These are phyloP conservation scores for Adansonia madagascariensis DNA, from an alignment of 441 rosid species.

Conservation along the genomic window DNA sequence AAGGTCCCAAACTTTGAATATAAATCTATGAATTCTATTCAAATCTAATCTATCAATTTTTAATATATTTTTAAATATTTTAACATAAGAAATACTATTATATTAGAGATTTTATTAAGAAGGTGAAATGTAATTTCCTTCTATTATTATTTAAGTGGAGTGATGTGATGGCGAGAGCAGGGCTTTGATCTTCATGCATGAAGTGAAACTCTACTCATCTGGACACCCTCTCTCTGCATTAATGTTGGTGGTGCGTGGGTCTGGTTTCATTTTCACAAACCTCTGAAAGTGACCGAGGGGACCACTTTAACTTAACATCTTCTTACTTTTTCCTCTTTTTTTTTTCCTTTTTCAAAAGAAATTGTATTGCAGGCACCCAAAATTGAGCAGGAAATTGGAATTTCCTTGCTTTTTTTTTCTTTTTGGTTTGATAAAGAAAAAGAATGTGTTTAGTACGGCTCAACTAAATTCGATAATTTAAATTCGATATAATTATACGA, in stretches of 20 bases:
- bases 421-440: neutral
- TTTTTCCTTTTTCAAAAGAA: neutral
- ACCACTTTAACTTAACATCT: neutral
- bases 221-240: neutral
- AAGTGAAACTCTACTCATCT: neutral
- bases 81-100: no score
- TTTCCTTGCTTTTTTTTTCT: neutral
- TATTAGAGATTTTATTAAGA: no score
- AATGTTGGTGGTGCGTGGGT: neutral
- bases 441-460: no score
- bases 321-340: no score
- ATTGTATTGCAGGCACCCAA: neutral
- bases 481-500: no score
- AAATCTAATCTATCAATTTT: no score
- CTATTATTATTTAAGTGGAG: neutral
- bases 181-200: neutral
- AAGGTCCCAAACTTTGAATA: no score
- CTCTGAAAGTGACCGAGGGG: neutral
- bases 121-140: neutral
- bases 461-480: no score
- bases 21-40: no score
- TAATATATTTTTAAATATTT: no score
- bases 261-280: neutral
- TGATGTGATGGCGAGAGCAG: neutral
- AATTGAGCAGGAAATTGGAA: neutral